These are phyloP conservation scores for Cerioporus squamosus DNA, from an alignment of 1,284 basidiomycete species.

Conservation along the genomic window DNA sequence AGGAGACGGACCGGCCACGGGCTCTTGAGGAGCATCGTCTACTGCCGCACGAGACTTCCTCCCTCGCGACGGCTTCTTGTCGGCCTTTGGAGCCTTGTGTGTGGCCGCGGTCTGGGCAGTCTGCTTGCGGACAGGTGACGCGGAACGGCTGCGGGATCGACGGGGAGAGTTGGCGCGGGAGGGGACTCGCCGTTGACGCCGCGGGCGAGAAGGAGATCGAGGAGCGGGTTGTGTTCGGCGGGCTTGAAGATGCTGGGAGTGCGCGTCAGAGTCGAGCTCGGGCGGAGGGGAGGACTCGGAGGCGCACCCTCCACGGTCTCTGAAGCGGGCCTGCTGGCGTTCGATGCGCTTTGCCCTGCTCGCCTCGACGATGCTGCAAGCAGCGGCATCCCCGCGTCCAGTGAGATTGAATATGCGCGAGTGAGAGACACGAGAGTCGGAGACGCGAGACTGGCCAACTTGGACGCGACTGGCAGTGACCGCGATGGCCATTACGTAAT, in stretches of 20 bases:
- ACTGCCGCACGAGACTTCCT: neutral
- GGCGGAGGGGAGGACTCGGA: neutral
- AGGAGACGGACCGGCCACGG: slow-evolving; percentile 4
- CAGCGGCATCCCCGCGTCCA: too few relatives aligned
- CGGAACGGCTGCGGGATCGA: slow-evolving; percentile 17
- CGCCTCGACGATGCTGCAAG: slow-evolving; percentile 46
- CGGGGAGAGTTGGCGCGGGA: slow-evolving; percentile 29
- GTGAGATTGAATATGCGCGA: too few relatives aligned
- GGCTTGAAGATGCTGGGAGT: slow-evolving; percentile 43
- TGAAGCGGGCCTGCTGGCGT: slow-evolving; percentile 60
- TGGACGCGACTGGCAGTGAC: too few relatives aligned
- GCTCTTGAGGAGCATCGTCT: neutral
- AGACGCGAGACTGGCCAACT: too few relatives aligned
- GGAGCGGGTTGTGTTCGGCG: slow-evolving; percentile 40
- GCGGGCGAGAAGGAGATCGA: slow-evolving; percentile 45
- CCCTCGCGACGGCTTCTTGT: neutral
- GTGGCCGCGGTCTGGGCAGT: neutral
- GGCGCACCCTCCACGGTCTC: slow-evolving; percentile 66
- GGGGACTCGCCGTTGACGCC: slow-evolving; percentile 47
- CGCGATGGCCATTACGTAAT: too few relatives aligned
- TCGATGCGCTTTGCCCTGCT: slow-evolving; percentile 58
- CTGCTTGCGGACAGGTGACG: slow-evolving; percentile 10
- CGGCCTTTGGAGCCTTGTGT: neutral
- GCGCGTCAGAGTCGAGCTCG: neutral
- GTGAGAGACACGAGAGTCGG: too few relatives aligned